A percentile compares a stretch with the other conserved stretches of the same genome.
Evolutionary conservation across 2,329 filamentous ascomycete genomes (phyloP).

Genomic region (Trichophyton simii): DNA sequence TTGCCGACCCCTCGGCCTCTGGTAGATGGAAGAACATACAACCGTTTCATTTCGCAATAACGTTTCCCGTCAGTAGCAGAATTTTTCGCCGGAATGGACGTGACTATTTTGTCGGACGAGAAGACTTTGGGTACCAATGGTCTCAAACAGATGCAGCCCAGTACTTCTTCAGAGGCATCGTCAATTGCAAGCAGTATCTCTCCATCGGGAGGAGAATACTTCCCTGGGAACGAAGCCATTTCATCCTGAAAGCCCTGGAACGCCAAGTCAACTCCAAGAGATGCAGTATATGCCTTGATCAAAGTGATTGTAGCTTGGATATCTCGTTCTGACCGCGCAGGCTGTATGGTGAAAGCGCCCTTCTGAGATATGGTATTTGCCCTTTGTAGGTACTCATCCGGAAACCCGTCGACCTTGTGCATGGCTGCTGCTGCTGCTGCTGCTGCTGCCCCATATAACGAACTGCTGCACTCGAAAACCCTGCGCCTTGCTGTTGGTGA

Average conservation of each 20-base stretch:
- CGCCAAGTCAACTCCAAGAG: constrained; percentile 42
- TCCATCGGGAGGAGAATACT: constrained; percentile 30
- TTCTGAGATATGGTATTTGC: not conserved
- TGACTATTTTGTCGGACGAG: constrained; percentile 17
- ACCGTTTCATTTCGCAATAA: constrained; percentile 45
- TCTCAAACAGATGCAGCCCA: constrained; percentile 43
- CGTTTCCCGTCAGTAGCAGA: not conserved
- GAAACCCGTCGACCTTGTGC: not conserved
- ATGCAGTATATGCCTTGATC: constrained; percentile 32
- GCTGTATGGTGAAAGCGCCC: constrained; percentile 8
- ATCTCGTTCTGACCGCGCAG: constrained; percentile 8
- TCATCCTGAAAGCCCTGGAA: constrained; percentile 46
- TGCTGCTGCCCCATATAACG: no score
- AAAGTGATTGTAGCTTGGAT: constrained; percentile 16
- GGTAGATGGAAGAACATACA: constrained; percentile 40
- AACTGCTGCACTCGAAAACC: not conserved
- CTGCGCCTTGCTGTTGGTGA: not conserved
- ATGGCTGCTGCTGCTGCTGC: not conserved
- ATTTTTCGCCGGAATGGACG: constrained; percentile 6
- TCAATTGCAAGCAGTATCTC: constrained; percentile 9
- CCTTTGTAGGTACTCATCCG: not conserved
- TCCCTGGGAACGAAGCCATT: constrained; percentile 41
- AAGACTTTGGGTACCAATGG: constrained; percentile 11
- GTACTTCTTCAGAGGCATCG: constrained; percentile 9
- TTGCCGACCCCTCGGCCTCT: constrained; percentile 41